Percentiles rank a stretch among this genome's conserved stretches.
These are phyloP conservation scores for Talaromyces wortmannii DNA, from an alignment of 495 filamentous ascomycete species.

Conservation along the genomic window DNA sequence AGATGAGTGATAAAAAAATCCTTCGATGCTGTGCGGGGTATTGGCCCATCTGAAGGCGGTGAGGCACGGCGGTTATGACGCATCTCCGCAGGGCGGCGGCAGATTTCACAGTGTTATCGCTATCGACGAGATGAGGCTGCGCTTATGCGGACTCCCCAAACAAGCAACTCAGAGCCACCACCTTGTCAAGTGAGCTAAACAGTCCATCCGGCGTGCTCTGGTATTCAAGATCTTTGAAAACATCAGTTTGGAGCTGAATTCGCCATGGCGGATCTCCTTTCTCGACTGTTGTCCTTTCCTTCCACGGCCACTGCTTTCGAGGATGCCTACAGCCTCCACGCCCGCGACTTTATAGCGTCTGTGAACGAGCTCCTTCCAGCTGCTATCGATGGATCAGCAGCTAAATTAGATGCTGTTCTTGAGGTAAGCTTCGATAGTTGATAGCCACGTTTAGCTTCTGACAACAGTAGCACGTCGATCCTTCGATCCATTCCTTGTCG, in stretches of 20 bases:
- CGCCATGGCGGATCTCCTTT: conserved; percentile 2
- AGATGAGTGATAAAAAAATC: too few relatives aligned
- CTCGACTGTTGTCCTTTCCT: conserved; percentile 8
- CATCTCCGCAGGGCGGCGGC: not conserved
- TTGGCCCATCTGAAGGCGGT: not conserved
- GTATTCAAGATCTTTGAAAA: too few relatives aligned
- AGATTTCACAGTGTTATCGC: too few relatives aligned
- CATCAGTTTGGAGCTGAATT: not conserved
- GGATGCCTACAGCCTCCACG: conserved; percentile 21
- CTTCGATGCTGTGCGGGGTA: not conserved
- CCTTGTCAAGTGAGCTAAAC: too few relatives aligned
- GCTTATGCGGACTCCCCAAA: too few relatives aligned
- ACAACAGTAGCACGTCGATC: conserved; percentile 28
- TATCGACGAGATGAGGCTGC: too few relatives aligned
- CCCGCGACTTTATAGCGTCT: conserved; percentile 19
- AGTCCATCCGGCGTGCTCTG: too few relatives aligned
- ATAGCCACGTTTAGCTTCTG: not conserved
- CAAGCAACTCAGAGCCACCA: too few relatives aligned
- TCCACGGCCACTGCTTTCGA: conserved; percentile 2
- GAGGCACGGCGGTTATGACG: not conserved
- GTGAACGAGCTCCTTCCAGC: conserved; percentile 12
- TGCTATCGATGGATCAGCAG: conserved; percentile 9
- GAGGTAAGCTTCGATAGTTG: conserved; percentile 20
- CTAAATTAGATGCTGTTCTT: conserved; percentile 13
- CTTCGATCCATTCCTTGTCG: conserved; percentile 31